These are phyloP conservation scores for Heracleum sosnowskyi DNA, from an alignment of 129 eudicot species.

Conservation along the genomic window DNA sequence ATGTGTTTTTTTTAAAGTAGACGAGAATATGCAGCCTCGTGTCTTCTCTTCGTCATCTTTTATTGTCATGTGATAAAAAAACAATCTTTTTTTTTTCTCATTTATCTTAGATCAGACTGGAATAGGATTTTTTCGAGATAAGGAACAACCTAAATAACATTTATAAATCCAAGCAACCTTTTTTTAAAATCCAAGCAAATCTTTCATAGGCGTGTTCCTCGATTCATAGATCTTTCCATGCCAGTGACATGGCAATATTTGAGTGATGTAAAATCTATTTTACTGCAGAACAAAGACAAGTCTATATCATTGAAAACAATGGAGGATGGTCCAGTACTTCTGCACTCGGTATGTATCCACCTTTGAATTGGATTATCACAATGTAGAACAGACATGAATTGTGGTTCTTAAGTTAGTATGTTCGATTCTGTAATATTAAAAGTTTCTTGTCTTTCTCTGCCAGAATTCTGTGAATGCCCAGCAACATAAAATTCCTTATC, in stretches of 20 bases:
- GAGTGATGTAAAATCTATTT: background rate
- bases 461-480: slow-evolving; percentile 92
- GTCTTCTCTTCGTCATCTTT: background rate
- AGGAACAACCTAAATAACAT: background rate
- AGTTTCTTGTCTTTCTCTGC: slow-evolving; percentile 13
- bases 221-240: background rate
- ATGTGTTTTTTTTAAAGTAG: background rate
- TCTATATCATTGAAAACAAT: slow-evolving; percentile 81
- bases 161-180: background rate
- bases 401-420: background rate
- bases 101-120: background rate
- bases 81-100: background rate
- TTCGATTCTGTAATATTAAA: background rate
- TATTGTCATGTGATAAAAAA: background rate
- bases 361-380: background rate
- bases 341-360: slow-evolving; percentile 58
- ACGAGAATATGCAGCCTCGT: background rate
- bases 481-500: slow-evolving; percentile 68
- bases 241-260: background rate
- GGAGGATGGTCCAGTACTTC: slow-evolving; percentile 94
- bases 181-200: background rate
- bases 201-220: background rate
- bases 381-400: background rate
- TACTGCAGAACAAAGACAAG: slow-evolving; percentile 69
- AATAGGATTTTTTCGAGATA: background rate